Evolutionary conservation across 106 monocot genomes (phyloP).

Genomic region (Cymbidium sinense): DNA sequence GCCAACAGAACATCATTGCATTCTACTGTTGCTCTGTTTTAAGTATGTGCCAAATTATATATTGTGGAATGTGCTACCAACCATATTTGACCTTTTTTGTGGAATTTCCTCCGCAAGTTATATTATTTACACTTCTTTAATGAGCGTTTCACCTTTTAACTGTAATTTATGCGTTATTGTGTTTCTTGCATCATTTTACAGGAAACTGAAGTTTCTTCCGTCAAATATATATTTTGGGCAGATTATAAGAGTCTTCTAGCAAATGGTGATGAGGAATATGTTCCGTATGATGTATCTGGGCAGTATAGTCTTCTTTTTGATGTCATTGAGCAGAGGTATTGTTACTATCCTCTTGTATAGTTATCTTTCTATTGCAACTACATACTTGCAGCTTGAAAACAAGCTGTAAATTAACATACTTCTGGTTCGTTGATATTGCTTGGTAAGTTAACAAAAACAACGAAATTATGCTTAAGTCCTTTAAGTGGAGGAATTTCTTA

Average conservation of each 20-base stretch:
- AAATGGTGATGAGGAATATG: constrained; percentile 53
- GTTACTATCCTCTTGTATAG: background rate
- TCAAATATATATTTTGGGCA: constrained; percentile 60
- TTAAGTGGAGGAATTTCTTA: background rate
- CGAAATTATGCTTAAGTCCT: background rate
- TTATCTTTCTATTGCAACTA: background rate
- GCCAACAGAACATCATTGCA: background rate
- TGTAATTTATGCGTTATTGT: background rate
- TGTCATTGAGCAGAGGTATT: constrained; percentile 75
- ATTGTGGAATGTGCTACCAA: background rate
- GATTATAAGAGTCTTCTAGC: constrained; percentile 75
- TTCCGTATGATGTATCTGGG: constrained; percentile 88
- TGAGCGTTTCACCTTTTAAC: background rate
- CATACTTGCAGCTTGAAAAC: background rate
- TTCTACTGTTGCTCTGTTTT: no score
- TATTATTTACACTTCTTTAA: background rate
- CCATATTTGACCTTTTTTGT: background rate
- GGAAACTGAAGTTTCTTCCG: constrained; percentile 95
- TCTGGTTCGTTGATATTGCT: background rate
- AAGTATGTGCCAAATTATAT: background rate
- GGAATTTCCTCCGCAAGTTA: background rate
- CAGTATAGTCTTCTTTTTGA: constrained; percentile 80
- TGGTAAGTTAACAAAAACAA: background rate
- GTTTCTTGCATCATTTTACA: constrained; percentile 16
- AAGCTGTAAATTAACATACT: background rate